These are phyloP conservation scores for Phytophthora sansomeana DNA, from an alignment of 352 stramenopile genomes.

Conservation along the genomic window DNA sequence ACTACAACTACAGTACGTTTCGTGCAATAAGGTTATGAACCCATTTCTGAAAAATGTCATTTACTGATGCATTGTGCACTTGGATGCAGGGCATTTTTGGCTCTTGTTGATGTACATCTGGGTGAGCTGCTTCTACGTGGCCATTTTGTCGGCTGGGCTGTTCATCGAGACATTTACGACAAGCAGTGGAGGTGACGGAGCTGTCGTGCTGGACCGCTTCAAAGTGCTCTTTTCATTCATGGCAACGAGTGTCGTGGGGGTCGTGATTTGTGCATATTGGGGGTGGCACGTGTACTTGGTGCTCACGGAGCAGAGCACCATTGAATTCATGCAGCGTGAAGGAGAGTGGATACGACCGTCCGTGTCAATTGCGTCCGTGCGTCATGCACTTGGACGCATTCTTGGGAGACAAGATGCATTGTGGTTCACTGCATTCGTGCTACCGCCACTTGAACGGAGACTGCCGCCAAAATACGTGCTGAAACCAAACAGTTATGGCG, in stretches of 20 bases:
- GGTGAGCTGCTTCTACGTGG: conserved; percentile 51
- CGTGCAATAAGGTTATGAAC: conserved; percentile 1
- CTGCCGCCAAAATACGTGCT: conserved; percentile 33
- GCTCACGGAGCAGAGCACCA: conserved; percentile 50
- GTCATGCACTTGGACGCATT: conserved; percentile 30
- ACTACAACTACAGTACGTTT: conserved; percentile 92
- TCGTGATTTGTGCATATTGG: conserved; percentile 47
- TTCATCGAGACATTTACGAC: conserved; percentile 33
- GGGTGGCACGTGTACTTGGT: conserved; percentile 57
- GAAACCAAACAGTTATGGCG: conserved; percentile 6
- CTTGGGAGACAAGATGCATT: conserved; percentile 36
- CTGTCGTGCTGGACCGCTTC: conserved; percentile 38
- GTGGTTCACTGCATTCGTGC: conserved; percentile 40
- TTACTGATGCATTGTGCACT: conserved; percentile 4
- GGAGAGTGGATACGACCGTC: conserved; percentile 19
- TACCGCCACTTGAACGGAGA: conserved; percentile 20
- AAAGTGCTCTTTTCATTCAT: conserved; percentile 51
- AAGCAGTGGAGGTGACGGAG: conserved; percentile 25
- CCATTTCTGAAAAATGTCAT: not conserved
- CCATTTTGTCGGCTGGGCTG: conserved; percentile 39
- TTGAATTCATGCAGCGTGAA: conserved; percentile 45
- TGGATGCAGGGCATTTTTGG: conserved; percentile 54
- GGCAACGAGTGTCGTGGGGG: conserved; percentile 39
- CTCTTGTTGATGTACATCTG: conserved; percentile 60
- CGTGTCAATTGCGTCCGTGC: conserved; percentile 21